phyloP scores from a whole-genome alignment of 2,329 filamentous ascomycete species.

The Fusarium setosum region DNA sequence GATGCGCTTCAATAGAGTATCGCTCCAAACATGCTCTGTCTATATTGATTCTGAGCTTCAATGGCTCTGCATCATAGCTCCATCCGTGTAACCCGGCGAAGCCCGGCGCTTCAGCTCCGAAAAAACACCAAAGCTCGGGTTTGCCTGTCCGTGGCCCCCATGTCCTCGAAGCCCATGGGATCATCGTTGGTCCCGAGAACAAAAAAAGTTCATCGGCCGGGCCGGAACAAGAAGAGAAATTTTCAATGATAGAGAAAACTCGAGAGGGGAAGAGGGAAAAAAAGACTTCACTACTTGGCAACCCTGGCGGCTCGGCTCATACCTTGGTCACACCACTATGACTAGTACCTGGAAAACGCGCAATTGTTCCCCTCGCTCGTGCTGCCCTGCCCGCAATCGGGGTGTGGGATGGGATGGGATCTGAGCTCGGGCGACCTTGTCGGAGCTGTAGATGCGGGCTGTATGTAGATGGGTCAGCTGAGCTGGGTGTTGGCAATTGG shows the following conservation, averaged over 20 bases:
- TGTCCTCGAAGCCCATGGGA: constrained; percentile 16
- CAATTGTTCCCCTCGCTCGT: no score
- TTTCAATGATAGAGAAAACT: neutral
- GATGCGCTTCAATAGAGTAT: neutral
- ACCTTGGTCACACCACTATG: constrained; percentile 37
- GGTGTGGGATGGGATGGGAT: constrained; percentile 5
- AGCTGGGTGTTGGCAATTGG: constrained; percentile 25
- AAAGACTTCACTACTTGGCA: no score
- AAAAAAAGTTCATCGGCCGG: constrained; percentile 1
- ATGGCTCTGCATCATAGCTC: neutral
- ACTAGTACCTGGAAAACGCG: constrained; percentile 30
- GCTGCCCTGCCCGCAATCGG: constrained; percentile 17
- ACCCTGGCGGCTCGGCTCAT: constrained; percentile 2
- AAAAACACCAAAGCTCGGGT: constrained; percentile 6
- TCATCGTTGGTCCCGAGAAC: constrained; percentile 14
- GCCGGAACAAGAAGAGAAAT: neutral
- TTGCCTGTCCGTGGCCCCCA: constrained; percentile 28
- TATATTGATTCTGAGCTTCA: no score
- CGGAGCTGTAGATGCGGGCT: constrained; percentile 24
- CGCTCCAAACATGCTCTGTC: no score
- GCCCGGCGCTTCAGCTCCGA: constrained; percentile 39
- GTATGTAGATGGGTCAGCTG: constrained; percentile 18
- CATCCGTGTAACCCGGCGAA: constrained; percentile 8
- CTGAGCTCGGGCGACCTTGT: neutral
- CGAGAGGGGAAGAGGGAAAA: neutral